Evolutionary conservation across 192 early-diverging fungal species (phyloP).

Genomic region (Phycomyces nitens): DNA sequence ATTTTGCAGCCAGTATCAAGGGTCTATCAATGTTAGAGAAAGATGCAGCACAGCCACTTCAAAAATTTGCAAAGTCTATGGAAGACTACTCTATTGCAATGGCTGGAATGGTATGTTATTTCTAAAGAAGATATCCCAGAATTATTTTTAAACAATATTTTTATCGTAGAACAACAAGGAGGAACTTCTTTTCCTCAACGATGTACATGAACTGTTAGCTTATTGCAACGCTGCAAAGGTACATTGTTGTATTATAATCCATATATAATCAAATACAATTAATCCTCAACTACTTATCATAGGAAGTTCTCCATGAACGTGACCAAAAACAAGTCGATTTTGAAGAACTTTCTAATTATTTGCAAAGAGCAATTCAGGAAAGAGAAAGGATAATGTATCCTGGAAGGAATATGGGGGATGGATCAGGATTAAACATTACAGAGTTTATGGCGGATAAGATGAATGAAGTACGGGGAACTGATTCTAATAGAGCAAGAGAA

Average conservation of each 20-base stretch:
- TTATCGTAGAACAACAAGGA: slow-evolving; percentile 48
- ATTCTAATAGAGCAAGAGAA: slow-evolving; percentile 73
- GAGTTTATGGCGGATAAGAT: slow-evolving; percentile 84
- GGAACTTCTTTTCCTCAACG: slow-evolving; percentile 64
- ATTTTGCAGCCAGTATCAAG: slow-evolving; percentile 67
- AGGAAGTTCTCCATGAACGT: slow-evolving; percentile 70
- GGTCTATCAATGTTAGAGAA: slow-evolving; percentile 83
- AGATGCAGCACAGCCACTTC: slow-evolving; percentile 67
- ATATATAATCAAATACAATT: neutral
- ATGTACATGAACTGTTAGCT: slow-evolving; percentile 76
- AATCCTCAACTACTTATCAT: neutral
- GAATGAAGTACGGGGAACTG: slow-evolving; percentile 80
- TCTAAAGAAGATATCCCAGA: neutral
- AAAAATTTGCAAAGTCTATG: slow-evolving; percentile 68
- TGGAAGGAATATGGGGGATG: slow-evolving; percentile 51
- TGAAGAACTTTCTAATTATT: slow-evolving; percentile 78
- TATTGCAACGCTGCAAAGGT: slow-evolving; percentile 74
- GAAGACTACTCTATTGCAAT: slow-evolving; percentile 62
- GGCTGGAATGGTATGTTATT: slow-evolving; percentile 58
- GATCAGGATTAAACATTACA: slow-evolving; percentile 48
- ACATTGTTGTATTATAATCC: slow-evolving; percentile 36
- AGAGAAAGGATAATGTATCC: slow-evolving; percentile 59
- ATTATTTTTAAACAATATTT: neutral
- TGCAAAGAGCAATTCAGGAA: slow-evolving; percentile 65
- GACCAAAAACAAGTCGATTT: slow-evolving; percentile 96